Evolutionary conservation across 1,139 yeast species (phyloP), one percentile per base, ranked within the genome.

Genomic region (Candida glucosophila): DNA sequence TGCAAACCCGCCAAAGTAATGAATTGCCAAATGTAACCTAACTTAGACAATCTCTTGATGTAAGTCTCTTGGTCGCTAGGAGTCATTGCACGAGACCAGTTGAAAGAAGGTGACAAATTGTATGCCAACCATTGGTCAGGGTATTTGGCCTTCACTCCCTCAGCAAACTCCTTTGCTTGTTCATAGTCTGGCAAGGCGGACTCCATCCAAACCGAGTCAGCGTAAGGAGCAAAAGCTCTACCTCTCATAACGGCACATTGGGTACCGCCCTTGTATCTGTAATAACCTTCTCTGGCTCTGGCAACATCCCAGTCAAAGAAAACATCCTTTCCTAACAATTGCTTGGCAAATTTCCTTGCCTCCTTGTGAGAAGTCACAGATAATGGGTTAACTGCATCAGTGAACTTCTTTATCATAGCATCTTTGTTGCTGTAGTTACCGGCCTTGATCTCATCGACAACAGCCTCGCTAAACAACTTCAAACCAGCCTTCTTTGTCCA

Each of bases 151-250:
- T 77, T 77, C 44, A 86, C 93, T 49, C 96, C 96, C 22, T 76
- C 81, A 31, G 96, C 93, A 48, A 88, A 90, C 59, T 86, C 95
- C 60, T 79, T 74, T 40, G 97, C 97, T 66, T 90, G 97, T 34
- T 66, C 71, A 61, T 71, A 88, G 57, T 86, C 95, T 44, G 98
- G 97, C 42, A 83, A 73, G 56, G 92, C 90, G 36, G 95, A 81
- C 67, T 90, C 97, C 97, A 90, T 88, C 98, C 98, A 90, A 45
- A 88, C 79, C 66, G 90, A 70, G 59, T 90, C 98, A 31, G 93
- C 86, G 58, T 79, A 88, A 39, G 96, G 96, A 32, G 95, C 88
- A 54, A 70, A 90, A 22, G 95, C 94, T 52, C 95, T 77, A 40
- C 95, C 97, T 58, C 98, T 79, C 80, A 85, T 88, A 34, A 88